Evolutionary conservation across 2,329 filamentous ascomycete genomes (phyloP).

Genomic region (Penicillium decumbens): DNA sequence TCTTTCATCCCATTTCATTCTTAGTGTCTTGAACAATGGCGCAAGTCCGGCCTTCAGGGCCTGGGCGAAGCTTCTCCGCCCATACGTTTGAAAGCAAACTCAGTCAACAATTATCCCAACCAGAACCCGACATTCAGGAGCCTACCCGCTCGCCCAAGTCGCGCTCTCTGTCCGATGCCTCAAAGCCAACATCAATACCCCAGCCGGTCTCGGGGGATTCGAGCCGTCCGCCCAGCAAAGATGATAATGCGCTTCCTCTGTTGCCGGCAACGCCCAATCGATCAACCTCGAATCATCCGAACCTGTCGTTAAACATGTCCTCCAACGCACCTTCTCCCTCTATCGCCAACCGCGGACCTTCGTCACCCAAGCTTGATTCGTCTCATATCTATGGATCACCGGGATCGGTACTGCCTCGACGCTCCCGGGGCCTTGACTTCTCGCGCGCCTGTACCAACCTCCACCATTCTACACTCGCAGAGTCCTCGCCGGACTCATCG

Average conservation of each 20-base stretch:
- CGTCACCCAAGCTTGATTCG: conserved; percentile 81
- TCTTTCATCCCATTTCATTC: conserved; percentile 1
- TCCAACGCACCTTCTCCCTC: conserved; percentile 45
- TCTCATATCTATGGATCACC: conserved; percentile 82
- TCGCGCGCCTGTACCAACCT: conserved; percentile 88
- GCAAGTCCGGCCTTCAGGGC: conserved; percentile 19
- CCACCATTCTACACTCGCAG: conserved; percentile 89
- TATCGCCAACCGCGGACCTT: conserved; percentile 58
- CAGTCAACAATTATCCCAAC: conserved; percentile 35
- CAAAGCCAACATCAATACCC: conserved; percentile 54
- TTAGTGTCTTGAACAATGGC: conserved; percentile 13
- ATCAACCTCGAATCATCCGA: conserved; percentile 58
- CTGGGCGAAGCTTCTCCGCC: conserved; percentile 18
- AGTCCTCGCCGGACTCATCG: conserved; percentile 85
- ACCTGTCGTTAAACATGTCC: conserved; percentile 64
- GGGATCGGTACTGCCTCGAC: conserved; percentile 78
- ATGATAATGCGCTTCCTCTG: conserved; percentile 57
- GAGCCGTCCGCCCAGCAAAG: conserved; percentile 55
- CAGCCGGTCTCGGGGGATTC: conserved; percentile 57
- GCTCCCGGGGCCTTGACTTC: conserved; percentile 88
- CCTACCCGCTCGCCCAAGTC: conserved; percentile 46
- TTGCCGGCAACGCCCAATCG: conserved; percentile 69
- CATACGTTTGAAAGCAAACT: conserved; percentile 35
- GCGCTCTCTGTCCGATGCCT: conserved; percentile 63
- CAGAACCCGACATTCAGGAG: conserved; percentile 12